These are phyloP conservation scores for Parathielavia appendiculata DNA, from an alignment of 495 filamentous ascomycete genomes.

Conservation along the genomic window DNA sequence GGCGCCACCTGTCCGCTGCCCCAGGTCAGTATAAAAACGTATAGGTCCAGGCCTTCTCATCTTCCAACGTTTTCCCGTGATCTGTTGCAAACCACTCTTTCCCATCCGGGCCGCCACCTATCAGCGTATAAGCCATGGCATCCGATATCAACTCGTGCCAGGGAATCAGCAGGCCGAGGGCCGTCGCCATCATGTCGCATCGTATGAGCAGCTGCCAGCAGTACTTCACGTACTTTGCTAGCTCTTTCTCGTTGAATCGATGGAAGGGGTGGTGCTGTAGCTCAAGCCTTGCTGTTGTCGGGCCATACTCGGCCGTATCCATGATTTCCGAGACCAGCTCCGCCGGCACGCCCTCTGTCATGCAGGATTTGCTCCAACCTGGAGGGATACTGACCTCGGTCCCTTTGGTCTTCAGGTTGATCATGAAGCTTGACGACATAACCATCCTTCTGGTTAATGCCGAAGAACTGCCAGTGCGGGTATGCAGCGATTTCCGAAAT, in stretches of 20 bases:
- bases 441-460: background rate
- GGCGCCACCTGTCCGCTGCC: too few relatives aligned
- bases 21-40: too few relatives aligned
- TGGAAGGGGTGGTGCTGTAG: constrained; percentile 4
- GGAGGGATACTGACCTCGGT: background rate
- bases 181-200: constrained; percentile 4
- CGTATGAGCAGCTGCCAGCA: constrained; percentile 3
- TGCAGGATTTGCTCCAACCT: background rate
- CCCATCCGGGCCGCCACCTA: too few relatives aligned
- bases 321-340: constrained; percentile 8
- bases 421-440: background rate
- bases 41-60: too few relatives aligned
- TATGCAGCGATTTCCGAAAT: background rate
- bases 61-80: too few relatives aligned
- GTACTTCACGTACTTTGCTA: constrained; percentile 5
- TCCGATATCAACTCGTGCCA: background rate
- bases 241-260: background rate
- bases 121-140: too few relatives aligned
- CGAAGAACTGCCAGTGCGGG: constrained; percentile 5
- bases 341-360: background rate
- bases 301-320: background rate
- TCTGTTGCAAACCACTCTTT: too few relatives aligned
- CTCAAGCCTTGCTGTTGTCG: background rate
- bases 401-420: background rate
- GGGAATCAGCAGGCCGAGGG: background rate